Conservation (phyloP, 2,329 filamentous ascomycete species). For the Penicillium sp. region DNA sequence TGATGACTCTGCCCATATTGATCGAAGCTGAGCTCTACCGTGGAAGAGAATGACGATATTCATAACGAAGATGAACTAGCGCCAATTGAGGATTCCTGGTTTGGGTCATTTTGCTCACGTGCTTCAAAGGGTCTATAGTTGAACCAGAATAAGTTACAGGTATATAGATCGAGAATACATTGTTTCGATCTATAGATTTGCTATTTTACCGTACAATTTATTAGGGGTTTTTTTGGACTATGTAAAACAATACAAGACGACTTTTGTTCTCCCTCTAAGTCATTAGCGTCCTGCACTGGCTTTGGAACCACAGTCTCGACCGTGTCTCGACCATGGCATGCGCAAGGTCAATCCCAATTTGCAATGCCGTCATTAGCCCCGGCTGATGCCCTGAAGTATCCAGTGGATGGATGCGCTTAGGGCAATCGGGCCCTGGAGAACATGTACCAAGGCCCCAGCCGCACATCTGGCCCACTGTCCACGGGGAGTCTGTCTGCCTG, state of each 20-base stretch:
- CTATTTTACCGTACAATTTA: neutral
- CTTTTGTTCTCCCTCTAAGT: neutral
- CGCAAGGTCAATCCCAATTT: slow-evolving; percentile 1
- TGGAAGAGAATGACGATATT: slow-evolving; percentile 26
- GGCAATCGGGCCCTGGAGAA: neutral
- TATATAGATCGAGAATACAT: neutral
- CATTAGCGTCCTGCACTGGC: neutral
- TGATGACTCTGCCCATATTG: slow-evolving; percentile 42
- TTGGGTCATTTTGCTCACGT: slow-evolving; percentile 30
- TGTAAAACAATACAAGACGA: neutral
- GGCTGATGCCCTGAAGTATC: neutral
- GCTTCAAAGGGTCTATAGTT: slow-evolving; percentile 28
- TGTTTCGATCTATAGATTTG: neutral
- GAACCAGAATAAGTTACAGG: slow-evolving; percentile 1
- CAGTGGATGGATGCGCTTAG: slow-evolving; percentile 2
- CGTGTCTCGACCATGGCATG: slow-evolving; percentile 5
- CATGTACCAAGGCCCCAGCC: slow-evolving; percentile 12
- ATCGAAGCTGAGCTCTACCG: slow-evolving; percentile 16
- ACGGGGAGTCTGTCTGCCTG: slow-evolving; percentile 17
- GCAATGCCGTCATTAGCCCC: neutral
- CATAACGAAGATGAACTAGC: slow-evolving; percentile 15
- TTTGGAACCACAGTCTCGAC: slow-evolving; percentile 14
- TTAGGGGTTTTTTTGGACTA: neutral
- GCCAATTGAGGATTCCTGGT: slow-evolving; percentile 24
- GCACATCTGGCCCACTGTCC: slow-evolving; percentile 20